Percentiles rank a stretch among this genome's conserved stretches.
Conservation (phyloP, 441 rosid genomes). For the Pelargonium citronellum region DNA sequence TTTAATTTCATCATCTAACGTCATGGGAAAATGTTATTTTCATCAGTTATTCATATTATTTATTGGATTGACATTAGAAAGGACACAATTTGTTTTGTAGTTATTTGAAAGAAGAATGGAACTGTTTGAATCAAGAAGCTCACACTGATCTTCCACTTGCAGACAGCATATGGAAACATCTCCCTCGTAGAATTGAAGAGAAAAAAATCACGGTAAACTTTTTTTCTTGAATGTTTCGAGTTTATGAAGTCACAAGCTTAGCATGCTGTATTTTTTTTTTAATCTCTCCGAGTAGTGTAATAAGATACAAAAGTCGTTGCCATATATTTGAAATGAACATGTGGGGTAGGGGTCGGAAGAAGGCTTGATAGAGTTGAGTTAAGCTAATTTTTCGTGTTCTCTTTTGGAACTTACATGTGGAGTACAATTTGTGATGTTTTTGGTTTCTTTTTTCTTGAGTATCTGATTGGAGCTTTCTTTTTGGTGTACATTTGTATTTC, state of each 20-base stretch:
- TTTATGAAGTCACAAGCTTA: background rate
- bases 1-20: background rate
- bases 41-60: background rate
- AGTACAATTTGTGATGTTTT: too few species aligned
- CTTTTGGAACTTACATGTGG: background rate
- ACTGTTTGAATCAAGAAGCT: conserved; percentile 44
- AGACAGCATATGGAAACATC: conserved; percentile 49
- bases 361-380: background rate
- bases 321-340: background rate
- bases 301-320: background rate
- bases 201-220: conserved; percentile 37
- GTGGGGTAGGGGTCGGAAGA: background rate
- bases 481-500: conserved; percentile 6
- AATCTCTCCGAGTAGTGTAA: background rate
- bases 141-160: conserved; percentile 51
- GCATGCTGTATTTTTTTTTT: background rate
- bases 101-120: conserved; percentile 75
- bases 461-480: conserved; percentile 6
- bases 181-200: conserved; percentile 49
- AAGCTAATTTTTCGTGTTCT: background rate
- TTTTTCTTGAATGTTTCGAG: conserved; percentile 6
- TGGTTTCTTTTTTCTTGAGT: background rate
- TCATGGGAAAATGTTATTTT: background rate
- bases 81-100: conserved; percentile 34
- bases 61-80: background rate